Evolutionary conservation across 352 stramenopile species (phyloP).

Genomic region (Peronospora destructor): DNA sequence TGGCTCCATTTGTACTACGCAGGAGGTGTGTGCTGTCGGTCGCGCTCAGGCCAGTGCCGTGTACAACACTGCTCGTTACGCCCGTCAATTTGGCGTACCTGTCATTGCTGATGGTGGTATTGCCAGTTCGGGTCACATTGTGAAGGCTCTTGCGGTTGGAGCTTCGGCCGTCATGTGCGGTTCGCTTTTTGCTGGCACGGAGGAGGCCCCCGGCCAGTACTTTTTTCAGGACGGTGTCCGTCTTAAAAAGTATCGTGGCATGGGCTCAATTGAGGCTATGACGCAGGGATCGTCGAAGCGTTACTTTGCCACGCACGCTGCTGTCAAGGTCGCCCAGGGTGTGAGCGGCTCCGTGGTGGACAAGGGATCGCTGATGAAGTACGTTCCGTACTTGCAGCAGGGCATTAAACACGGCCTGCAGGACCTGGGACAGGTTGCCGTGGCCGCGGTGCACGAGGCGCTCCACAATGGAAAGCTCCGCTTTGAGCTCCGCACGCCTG

Average conservation of each 20-base stretch:
- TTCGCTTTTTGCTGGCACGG: constrained; percentile 98
- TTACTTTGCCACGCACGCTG: constrained; percentile 85
- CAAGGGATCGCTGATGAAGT: constrained; percentile 97
- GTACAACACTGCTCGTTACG: constrained; percentile 96
- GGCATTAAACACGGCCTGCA: constrained; percentile 98
- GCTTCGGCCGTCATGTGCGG: constrained; percentile 99
- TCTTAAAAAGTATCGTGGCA: constrained; percentile 99
- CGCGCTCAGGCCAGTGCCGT: constrained; percentile 97
- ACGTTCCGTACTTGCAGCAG: constrained; percentile 98
- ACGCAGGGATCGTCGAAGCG: constrained; percentile 92
- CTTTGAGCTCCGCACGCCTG: constrained; percentile 97
- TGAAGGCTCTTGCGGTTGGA: constrained; percentile 96
- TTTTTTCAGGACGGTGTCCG: constrained; percentile 99
- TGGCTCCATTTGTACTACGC: constrained; percentile 99
- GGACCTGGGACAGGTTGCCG: constrained; percentile 92
- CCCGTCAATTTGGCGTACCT: constrained; percentile 93
- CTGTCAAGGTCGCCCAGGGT: constrained; percentile 98
- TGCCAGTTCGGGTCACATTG: constrained; percentile 96
- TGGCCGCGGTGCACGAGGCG: constrained; percentile 82
- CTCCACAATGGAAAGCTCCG: constrained; percentile 81
- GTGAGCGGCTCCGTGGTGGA: constrained; percentile 98
- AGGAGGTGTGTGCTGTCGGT: constrained; percentile 98
- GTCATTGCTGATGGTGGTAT: constrained; percentile 99
- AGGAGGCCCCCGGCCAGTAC: constrained; percentile 99
- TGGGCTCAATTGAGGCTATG: constrained; percentile 99